Evolutionary conservation across 257 asterid genomes (phyloP).

Genomic region (Solanum raphanifolium): DNA sequence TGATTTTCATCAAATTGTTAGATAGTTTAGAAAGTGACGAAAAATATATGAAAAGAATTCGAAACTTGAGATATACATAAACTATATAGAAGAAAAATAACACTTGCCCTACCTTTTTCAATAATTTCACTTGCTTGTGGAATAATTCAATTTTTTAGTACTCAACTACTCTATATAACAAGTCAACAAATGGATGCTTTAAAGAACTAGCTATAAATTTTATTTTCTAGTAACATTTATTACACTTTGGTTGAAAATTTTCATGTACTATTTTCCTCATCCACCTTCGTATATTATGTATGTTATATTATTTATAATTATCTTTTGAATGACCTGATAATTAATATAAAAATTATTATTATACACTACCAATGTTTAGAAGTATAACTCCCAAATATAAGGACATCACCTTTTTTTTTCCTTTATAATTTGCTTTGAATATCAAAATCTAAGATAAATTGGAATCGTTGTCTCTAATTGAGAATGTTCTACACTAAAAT

Average conservation of each 20-base stretch:
- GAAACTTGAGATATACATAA: not conserved
- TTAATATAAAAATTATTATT: not conserved
- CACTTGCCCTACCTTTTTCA: not conserved
- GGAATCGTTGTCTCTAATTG: not conserved
- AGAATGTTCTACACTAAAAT: not conserved
- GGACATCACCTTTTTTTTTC: not conserved
- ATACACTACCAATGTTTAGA: not conserved
- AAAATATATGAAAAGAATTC: not conserved
- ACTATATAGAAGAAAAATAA: not conserved
- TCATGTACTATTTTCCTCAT: not conserved
- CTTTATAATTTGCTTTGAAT: not conserved
- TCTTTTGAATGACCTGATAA: not conserved
- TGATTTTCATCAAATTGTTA: not conserved
- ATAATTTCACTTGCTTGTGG: not conserved
- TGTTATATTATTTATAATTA: not conserved
- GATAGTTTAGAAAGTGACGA: not conserved
- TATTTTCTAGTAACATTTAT: not conserved
- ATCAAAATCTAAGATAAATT: not conserved
- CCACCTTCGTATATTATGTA: not conserved
- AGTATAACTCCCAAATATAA: not conserved
- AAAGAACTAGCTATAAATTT: not conserved
- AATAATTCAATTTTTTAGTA: not conserved
- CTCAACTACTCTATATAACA: not conserved
- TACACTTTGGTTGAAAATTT: not conserved
- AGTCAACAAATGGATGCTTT: constrained; percentile 6